Base-by-base conservation (phyloP, 768 basidiomycete genomes). In the Mycena crocata region DNA sequence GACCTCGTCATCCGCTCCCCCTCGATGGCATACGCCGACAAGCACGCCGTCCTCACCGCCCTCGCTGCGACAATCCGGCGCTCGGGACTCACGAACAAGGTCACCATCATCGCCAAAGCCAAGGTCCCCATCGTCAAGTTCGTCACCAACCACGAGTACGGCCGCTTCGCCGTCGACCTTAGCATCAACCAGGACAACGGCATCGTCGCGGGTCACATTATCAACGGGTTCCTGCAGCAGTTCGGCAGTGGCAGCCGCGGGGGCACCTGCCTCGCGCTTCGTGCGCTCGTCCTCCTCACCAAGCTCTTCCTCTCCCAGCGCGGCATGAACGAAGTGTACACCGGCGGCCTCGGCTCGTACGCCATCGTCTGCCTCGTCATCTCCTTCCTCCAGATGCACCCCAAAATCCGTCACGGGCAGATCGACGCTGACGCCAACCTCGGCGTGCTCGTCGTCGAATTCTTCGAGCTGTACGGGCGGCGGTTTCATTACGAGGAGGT, bases 101-200 rank as follows among this genome's bases (percentile, higher is more conserved):
- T 98, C 40, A 91, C 91, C 31, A 90, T 98, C 77, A 95, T 99
- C 69, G 90, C 91, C 31, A 95, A 91, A 82, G 96, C 98, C 57
- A 93, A 91, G 80, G 96, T 99, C 9, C 98, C 98, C 32, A 98
- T 99, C 76, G 86, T 99, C 78, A 99, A 99, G 80, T 98, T 99
- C 75, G 81, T 93, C 60, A 95, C 96, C 3, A 85, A 82, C 12
- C 87, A 90, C 45, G 69, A 70, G 57, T 70, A 70, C 67, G 96
- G 93, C 24, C 87, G 88, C 40, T 89, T 98, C 75, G 87, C 93
- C 64, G 94, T 99, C 69, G 97, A 99, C 74, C 93, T 99, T 74
- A 95, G 93, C 74, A 83, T 98, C 62, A 98, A 98, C 77, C 95
- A 97, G 79, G 86, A 82, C 14, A 95, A 94, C 70, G 97, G 96